Evolutionary conservation across 2,329 filamentous ascomycete species (phyloP).

Genomic region (Xylaria sp.): DNA sequence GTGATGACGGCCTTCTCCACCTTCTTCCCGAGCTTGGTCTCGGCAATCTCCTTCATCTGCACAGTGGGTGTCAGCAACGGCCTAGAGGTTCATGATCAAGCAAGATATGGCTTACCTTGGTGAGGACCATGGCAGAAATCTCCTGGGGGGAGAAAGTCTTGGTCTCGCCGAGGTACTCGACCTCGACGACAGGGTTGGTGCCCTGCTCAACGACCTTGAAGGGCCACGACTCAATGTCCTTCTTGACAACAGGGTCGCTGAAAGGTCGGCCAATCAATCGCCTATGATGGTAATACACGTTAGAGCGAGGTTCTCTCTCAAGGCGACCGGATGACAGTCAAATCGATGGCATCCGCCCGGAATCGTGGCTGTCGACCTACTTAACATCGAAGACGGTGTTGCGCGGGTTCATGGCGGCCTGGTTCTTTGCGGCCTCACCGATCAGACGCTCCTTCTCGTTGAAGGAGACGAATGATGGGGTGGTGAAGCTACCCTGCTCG

Average conservation of each 20-base stretch:
- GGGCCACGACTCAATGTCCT: conserved; percentile 98
- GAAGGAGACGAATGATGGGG: conserved; percentile 99
- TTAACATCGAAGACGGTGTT: conserved; percentile 99
- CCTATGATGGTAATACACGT: conserved; percentile 60
- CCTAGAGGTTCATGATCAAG: not conserved
- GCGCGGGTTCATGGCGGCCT: conserved; percentile 98
- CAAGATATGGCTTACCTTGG: conserved; percentile 75
- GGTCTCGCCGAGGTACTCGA: conserved; percentile 93
- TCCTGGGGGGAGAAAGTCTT: conserved; percentile 98
- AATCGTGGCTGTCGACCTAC: conserved; percentile 63
- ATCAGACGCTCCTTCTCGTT: conserved; percentile 98
- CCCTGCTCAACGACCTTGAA: conserved; percentile 96
- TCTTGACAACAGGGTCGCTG: conserved; percentile 96
- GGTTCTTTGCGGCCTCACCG: conserved; percentile 99
- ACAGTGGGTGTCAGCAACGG: conserved; percentile 40
- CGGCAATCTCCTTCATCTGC: conserved; percentile 99
- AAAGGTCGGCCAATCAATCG: conserved; percentile 97
- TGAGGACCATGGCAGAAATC: conserved; percentile 98
- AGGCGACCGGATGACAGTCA: not conserved
- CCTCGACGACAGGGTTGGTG: conserved; percentile 85
- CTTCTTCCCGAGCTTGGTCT: conserved; percentile 98
- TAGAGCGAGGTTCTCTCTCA: not conserved
- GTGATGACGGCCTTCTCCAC: conserved; percentile 99
- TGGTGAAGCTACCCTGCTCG: conserved; percentile 99
- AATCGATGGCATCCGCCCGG: not conserved